These are phyloP conservation scores for Cicer chorassanicum DNA, from an alignment of 306 rosid genomes.

Conservation along the genomic window DNA sequence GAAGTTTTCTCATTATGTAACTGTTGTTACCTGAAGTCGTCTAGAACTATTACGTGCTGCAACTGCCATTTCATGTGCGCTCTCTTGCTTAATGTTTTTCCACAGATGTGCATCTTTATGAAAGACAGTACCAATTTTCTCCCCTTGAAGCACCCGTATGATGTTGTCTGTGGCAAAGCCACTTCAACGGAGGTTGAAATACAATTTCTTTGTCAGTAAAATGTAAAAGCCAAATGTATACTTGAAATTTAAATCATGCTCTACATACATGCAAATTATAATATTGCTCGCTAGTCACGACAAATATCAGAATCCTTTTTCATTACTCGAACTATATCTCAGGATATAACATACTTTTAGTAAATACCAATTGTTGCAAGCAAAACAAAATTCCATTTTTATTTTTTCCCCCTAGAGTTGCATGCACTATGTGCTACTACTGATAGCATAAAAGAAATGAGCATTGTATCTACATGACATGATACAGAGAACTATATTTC, in stretches of 20 bases:
- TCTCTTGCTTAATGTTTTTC: constrained; percentile 63
- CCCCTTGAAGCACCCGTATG: constrained; percentile 82
- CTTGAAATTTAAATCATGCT: constrained; percentile 33
- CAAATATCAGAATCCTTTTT: constrained; percentile 14
- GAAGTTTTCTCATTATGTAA: not conserved
- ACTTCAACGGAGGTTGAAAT: constrained; percentile 49
- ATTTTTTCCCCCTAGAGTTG: not conserved
- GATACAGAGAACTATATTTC: too few species aligned
- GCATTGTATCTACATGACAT: not conserved
- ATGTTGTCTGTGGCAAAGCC: constrained; percentile 84
- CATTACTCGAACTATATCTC: not conserved
- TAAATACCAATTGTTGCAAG: constrained; percentile 16
- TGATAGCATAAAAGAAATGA: constrained; percentile 16
- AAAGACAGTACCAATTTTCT: constrained; percentile 84
- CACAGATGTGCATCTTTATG: constrained; percentile 90
- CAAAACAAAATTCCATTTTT: not conserved
- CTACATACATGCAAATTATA: not conserved
- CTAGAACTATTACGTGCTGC: constrained; percentile 78
- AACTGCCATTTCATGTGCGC: constrained; percentile 84
- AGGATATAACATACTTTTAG: not conserved
- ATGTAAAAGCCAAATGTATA: constrained; percentile 27
- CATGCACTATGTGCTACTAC: not conserved
- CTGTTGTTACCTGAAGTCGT: constrained; percentile 67
- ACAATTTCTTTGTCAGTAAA: constrained; percentile 43
- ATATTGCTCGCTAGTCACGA: not conserved